A percentile compares a stretch with the other conserved stretches of the same genome.
These are phyloP conservation scores for Coelastrella sp. DNA, from an alignment of 139 green algal genomes.

Conservation along the genomic window DNA sequence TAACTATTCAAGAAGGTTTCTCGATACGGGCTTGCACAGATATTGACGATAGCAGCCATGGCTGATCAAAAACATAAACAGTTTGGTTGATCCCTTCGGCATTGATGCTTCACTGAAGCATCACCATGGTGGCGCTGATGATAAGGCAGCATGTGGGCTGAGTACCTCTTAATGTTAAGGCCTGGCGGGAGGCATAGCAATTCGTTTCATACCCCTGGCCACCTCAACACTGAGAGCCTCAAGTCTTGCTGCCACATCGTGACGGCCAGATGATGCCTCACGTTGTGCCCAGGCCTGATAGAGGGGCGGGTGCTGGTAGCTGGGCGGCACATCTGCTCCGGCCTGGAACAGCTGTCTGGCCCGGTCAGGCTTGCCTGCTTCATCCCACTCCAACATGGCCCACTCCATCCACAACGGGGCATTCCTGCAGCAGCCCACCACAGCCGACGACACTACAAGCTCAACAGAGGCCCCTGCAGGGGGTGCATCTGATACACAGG, in stretches of 20 bases:
- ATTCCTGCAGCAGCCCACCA: conserved; percentile 36
- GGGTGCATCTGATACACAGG: too few species aligned
- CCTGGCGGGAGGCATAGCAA: not conserved
- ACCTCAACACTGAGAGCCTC: conserved; percentile 1
- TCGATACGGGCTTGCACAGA: too few species aligned
- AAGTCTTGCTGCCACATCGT: conserved; percentile 41
- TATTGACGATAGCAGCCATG: too few species aligned
- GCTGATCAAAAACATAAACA: too few species aligned
- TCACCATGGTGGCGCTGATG: not conserved
- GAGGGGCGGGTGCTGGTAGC: conserved; percentile 69
- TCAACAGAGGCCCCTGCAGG: not conserved
- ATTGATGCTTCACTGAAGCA: not conserved
- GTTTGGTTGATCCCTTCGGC: not conserved
- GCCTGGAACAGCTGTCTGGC: conserved; percentile 66
- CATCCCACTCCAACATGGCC: conserved; percentile 73
- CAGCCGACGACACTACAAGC: not conserved
- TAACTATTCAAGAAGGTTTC: too few species aligned
- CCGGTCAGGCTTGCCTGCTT: conserved; percentile 41
- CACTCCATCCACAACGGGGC: conserved; percentile 82
- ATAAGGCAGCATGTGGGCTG: not conserved
- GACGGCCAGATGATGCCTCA: conserved; percentile 55
- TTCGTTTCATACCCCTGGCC: not conserved
- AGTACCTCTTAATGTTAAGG: not conserved
- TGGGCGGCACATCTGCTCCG: conserved; percentile 49
- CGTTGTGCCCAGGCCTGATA: conserved; percentile 72